These are phyloP conservation scores for Lyophyllum shimeji DNA, from an alignment of 768 basidiomycete species.

Conservation along the genomic window DNA sequence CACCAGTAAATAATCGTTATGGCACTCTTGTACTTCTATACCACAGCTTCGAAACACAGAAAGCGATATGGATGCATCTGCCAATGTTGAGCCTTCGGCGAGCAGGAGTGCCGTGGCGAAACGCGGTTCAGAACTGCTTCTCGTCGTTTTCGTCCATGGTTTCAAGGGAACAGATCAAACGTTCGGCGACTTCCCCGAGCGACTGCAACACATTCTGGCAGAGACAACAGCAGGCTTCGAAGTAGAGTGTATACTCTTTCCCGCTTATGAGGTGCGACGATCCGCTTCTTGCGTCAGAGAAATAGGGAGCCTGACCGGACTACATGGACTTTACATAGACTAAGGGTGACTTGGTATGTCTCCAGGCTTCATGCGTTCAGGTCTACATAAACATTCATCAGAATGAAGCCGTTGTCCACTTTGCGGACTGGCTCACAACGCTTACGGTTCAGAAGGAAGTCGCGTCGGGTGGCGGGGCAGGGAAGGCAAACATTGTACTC, in stretches of 20 bases:
- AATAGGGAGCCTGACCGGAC: background rate
- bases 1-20: background rate
- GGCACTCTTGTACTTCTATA: background rate
- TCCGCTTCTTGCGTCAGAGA: background rate
- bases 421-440: conserved; percentile 92
- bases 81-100: background rate
- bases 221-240: conserved; percentile 55
- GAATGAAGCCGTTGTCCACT: conserved; percentile 80
- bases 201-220: conserved; percentile 74
- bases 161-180: conserved; percentile 65
- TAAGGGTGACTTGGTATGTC: conserved; percentile 81
- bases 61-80: background rate
- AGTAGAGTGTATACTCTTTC: conserved; percentile 82
- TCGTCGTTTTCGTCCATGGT: conserved; percentile 81
- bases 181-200: conserved; percentile 75
- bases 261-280: conserved; percentile 75
- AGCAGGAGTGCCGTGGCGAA: conserved; percentile 17
- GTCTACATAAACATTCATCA: conserved; percentile 26
- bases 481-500: conserved; percentile 78
- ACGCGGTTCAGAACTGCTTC: conserved; percentile 43
- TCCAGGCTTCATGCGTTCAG: conserved; percentile 1
- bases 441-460: conserved; percentile 85
- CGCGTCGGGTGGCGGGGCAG: conserved; percentile 70
- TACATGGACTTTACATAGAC: conserved; percentile 53
- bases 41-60: background rate